Conservation (phyloP, 1,284 basidiomycete species). For the Caloboletus inedulis region DNA sequence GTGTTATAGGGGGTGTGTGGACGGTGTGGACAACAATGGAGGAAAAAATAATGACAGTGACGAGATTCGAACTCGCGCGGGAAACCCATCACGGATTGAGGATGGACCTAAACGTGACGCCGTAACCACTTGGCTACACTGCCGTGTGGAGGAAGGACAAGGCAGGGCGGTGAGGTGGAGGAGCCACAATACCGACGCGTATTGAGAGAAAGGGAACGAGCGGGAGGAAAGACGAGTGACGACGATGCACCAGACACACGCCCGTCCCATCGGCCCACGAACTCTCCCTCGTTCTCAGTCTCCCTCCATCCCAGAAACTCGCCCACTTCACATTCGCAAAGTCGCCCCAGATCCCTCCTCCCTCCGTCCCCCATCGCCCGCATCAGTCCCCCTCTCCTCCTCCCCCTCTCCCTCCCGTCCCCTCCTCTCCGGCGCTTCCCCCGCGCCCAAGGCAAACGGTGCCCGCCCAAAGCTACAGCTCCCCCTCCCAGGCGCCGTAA, state of each 20-base stretch:
- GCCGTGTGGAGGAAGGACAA: constrained; percentile 26
- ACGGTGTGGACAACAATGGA: constrained; percentile 12
- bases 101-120: constrained; percentile 54
- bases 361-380: constrained; percentile 37
- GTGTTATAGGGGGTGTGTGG: constrained; percentile 8
- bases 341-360: constrained; percentile 26
- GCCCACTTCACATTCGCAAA: constrained; percentile 45
- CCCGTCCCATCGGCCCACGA: constrained; percentile 61
- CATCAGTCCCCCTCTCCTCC: constrained; percentile 33
- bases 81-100: constrained; percentile 54
- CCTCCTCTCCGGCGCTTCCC: constrained; percentile 28
- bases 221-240: constrained; percentile 8
- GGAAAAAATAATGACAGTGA: constrained; percentile 45
- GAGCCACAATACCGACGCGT: not conserved
- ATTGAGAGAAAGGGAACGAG: not conserved
- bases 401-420: constrained; percentile 34
- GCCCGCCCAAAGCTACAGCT: constrained; percentile 32
- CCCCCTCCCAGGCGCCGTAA: constrained; percentile 28
- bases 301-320: constrained; percentile 39
- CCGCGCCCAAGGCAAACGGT: constrained; percentile 20
- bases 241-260: constrained; percentile 39
- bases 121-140: constrained; percentile 64
- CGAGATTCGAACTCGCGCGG: constrained; percentile 64
- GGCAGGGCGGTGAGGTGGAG: fast-evolving
- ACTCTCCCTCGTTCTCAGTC: constrained; percentile 46